A percentile compares a stretch with the other conserved stretches of the same genome.
Evolutionary conservation across 352 stramenopile species (phyloP).

Genomic region (Globisporangium parvum): DNA sequence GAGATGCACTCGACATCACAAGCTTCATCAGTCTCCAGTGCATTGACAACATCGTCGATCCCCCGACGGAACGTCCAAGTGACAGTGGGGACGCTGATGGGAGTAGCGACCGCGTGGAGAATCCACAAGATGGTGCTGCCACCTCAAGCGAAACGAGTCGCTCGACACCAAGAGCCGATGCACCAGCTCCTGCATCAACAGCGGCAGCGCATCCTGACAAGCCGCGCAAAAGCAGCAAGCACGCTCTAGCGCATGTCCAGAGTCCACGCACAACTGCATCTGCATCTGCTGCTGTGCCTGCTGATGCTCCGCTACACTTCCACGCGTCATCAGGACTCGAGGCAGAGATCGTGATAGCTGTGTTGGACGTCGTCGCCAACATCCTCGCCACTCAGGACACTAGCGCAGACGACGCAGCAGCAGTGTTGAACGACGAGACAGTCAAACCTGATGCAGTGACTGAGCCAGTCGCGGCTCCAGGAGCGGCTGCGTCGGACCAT

Average conservation of each 20-base stretch:
- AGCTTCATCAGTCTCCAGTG: constrained; percentile 42
- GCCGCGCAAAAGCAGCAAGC: neutral
- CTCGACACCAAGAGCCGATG: neutral
- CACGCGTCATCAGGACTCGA: constrained; percentile 4
- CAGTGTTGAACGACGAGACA: neutral
- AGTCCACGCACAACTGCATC: neutral
- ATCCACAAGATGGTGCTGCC: constrained; percentile 3
- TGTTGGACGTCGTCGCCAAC: neutral
- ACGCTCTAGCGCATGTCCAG: neutral
- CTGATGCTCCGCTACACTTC: neutral
- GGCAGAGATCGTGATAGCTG: neutral
- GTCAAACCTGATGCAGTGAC: neutral
- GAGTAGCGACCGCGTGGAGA: neutral
- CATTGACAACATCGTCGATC: constrained; percentile 34
- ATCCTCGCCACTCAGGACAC: constrained; percentile 1
- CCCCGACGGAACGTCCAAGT: neutral
- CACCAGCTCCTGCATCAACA: neutral
- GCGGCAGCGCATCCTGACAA: constrained; percentile 2
- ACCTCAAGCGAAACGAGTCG: neutral
- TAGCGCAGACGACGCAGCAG: neutral
- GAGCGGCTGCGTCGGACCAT: too few species aligned
- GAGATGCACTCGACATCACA: constrained; percentile 32
- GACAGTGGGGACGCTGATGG: neutral
- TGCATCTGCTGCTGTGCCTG: neutral
- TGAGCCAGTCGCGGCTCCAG: neutral